Evolutionary conservation across 768 basidiomycete genomes (phyloP).

Genomic region (Boletales sp.): DNA sequence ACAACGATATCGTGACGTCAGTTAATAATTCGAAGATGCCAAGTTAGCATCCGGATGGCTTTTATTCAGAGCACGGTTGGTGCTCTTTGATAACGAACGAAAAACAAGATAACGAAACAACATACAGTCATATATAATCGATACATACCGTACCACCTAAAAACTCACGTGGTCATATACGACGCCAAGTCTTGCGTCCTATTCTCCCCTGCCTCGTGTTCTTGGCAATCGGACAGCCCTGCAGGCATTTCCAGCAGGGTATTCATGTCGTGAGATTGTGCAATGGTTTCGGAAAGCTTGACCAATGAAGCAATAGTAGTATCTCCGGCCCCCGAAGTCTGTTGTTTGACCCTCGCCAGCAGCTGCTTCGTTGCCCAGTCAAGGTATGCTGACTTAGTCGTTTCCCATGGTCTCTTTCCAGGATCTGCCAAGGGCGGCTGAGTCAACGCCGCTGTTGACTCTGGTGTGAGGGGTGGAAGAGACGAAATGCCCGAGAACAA

Average conservation of each 20-base stretch:
- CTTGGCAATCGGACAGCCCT: not conserved
- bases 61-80: no score
- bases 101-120: no score
- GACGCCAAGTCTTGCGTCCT: not conserved
- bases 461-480: conserved; percentile 44
- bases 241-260: conserved; percentile 9
- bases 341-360: conserved; percentile 32
- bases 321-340: conserved; percentile 13
- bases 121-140: no score
- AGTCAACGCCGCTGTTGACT: conserved; percentile 35
- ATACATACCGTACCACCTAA: no score
- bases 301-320: conserved; percentile 19
- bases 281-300: conserved; percentile 16
- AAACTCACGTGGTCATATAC: not conserved
- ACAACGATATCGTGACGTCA: no score
- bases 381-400: conserved; percentile 67
- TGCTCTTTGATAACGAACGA: no score
- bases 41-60: no score
- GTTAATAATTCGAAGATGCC: no score
- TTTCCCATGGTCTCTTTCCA: conserved; percentile 77
- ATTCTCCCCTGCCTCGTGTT: not conserved
- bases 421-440: conserved; percentile 41
- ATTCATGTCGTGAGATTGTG: conserved; percentile 17
- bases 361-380: conserved; percentile 71
- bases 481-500: conserved; percentile 49